Evolutionary conservation across 768 basidiomycete genomes (phyloP).

Genomic region (Russula lepida): DNA sequence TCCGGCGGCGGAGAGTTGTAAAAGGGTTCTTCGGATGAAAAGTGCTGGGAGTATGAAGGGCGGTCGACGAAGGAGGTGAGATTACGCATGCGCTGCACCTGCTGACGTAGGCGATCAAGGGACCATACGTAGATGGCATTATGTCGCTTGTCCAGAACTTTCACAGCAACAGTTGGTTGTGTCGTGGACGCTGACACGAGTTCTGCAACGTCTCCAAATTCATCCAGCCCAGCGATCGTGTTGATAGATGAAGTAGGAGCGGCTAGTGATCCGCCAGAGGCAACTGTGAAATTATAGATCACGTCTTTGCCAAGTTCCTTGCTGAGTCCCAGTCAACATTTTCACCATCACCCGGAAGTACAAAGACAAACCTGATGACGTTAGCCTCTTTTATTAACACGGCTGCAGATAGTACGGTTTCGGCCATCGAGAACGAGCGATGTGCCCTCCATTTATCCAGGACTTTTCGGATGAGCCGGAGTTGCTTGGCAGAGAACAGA

Average conservation of each 20-base stretch:
- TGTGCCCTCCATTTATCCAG: conserved; percentile 81
- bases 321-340: conserved; percentile 33
- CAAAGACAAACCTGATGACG: conserved; percentile 60
- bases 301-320: conserved; percentile 83
- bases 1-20: conserved; percentile 81
- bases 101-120: conserved; percentile 77
- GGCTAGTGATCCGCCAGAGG: conserved; percentile 72
- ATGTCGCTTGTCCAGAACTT: conserved; percentile 83
- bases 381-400: conserved; percentile 91
- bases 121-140: conserved; percentile 91
- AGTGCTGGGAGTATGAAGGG: conserved; percentile 90
- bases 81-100: conserved; percentile 89
- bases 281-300: conserved; percentile 85
- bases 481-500: conserved; percentile 74
- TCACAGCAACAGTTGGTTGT: conserved; percentile 81
- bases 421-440: conserved; percentile 87
- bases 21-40: conserved; percentile 89
- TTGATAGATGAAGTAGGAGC: conserved; percentile 78
- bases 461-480: conserved; percentile 74
- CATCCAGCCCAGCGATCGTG: conserved; percentile 77
- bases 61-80: conserved; percentile 83
- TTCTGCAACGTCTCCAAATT: conserved; percentile 91
- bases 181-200: conserved; percentile 61
- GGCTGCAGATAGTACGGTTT: conserved; percentile 75
- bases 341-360: conserved; percentile 8